A percentile compares a stretch with the other conserved stretches of the same genome.
phyloP scores from a whole-genome alignment of 1,284 basidiomycete species.

The Mycocalia duriaeana region DNA sequence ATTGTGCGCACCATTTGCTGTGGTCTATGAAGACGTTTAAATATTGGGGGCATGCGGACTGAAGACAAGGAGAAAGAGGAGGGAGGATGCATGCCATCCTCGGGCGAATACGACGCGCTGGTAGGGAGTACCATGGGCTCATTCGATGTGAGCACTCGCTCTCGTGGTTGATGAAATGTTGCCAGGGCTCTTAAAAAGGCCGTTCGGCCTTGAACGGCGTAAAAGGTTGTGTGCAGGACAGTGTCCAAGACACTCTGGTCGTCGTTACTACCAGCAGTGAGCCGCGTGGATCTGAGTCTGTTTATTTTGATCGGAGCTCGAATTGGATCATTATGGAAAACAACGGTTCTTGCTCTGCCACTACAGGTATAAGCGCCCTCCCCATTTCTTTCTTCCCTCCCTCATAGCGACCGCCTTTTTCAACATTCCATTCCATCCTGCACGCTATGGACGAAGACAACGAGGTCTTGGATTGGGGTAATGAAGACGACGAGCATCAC shows the following conservation, averaged over 20 bases:
- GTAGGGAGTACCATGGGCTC: conserved; percentile 57
- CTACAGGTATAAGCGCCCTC: not conserved
- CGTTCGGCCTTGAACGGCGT: not conserved
- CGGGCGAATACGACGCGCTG: conserved; percentile 39
- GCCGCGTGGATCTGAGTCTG: not conserved
- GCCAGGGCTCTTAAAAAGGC: conserved; percentile 19
- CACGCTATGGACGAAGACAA: conserved; percentile 59
- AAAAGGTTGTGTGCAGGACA: too few relatives aligned
- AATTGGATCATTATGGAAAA: conserved; percentile 1
- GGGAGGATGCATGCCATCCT: conserved; percentile 31
- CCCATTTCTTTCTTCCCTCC: not conserved
- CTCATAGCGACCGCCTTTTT: not conserved
- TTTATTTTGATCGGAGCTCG: conserved; percentile 22
- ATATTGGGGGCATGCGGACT: conserved; percentile 70
- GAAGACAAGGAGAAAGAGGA: conserved; percentile 18
- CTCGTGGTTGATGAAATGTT: conserved; percentile 34
- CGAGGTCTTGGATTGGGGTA: conserved; percentile 71
- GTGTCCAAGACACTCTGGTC: too few relatives aligned
- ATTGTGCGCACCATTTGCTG: conserved; percentile 69
- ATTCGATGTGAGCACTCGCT: too few relatives aligned
- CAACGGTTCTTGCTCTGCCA: not conserved
- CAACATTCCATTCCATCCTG: conserved; percentile 13
- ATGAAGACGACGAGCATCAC: conserved; percentile 58
- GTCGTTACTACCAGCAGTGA: conserved; percentile 1
- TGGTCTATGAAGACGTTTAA: conserved; percentile 72